Conservation (phyloP, 305 asterid species). For the Solanum hybrid region DNA sequence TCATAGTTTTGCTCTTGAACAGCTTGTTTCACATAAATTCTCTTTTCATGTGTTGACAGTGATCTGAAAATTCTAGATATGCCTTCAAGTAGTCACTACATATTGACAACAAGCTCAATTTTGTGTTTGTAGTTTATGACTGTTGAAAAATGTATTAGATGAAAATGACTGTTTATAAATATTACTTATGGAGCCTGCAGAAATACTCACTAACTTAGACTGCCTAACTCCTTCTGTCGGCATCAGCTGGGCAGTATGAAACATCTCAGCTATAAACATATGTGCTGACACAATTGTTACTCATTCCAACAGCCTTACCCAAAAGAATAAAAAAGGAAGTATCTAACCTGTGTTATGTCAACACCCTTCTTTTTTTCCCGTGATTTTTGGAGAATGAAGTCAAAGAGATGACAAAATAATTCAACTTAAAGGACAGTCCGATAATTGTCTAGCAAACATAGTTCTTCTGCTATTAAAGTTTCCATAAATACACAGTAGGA, state of each 20-base stretch:
- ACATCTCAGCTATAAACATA: neutral
- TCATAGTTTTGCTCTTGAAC: neutral
- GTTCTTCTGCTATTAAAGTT: neutral
- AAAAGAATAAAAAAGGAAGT: neutral
- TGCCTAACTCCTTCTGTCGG: neutral
- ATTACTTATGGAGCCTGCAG: neutral
- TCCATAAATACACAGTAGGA: neutral
- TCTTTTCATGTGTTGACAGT: neutral
- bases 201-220: neutral
- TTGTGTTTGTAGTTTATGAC: neutral
- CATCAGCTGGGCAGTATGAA: neutral
- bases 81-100: neutral
- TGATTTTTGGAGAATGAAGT: neutral
- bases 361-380: neutral
- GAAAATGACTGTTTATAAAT: neutral
- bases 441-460: neutral
- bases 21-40: neutral
- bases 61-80: neutral
- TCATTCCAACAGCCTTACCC: neutral
- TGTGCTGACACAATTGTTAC: neutral
- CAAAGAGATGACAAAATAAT: neutral
- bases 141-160: neutral
- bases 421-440: neutral
- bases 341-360: neutral
- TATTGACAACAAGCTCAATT: neutral